A percentile compares a stretch with the other conserved stretches of the same genome.
Conservation (phyloP, 495 filamentous ascomycete genomes). For the Neurospora tetrasperma region DNA sequence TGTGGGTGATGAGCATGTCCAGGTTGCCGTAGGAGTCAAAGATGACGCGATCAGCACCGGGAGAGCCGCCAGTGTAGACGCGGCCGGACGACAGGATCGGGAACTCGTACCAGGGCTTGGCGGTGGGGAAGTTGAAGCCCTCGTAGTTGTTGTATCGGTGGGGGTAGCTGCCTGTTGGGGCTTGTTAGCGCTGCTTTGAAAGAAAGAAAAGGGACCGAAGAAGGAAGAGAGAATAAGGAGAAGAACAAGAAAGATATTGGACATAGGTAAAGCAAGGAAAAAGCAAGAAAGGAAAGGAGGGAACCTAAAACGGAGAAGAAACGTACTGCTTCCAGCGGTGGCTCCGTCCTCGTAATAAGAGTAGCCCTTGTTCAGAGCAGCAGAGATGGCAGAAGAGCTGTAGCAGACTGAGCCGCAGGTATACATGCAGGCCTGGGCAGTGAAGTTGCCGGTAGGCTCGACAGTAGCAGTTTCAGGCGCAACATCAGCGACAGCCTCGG, state of each 20-base stretch:
- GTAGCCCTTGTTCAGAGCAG: slow-evolving; percentile 43
- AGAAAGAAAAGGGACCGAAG: background rate
- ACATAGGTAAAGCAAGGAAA: background rate
- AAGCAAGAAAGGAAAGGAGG: background rate
- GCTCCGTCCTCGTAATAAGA: slow-evolving; percentile 34
- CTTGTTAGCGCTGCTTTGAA: background rate
- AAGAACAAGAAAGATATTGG: background rate
- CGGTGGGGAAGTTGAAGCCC: slow-evolving; percentile 52
- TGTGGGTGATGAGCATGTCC: slow-evolving; percentile 57
- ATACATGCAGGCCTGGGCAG: slow-evolving; percentile 24
- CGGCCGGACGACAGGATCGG: slow-evolving; percentile 47
- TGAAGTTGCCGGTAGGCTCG: slow-evolving; percentile 13
- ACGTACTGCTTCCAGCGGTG: slow-evolving; percentile 30
- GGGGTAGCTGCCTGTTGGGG: slow-evolving; percentile 43
- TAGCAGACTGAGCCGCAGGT: slow-evolving; percentile 32
- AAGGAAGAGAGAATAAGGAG: background rate
- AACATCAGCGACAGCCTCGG: slow-evolving; percentile 11
- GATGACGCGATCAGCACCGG: slow-evolving; percentile 63
- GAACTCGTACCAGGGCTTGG: slow-evolving; percentile 57
- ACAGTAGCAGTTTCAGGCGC: background rate
- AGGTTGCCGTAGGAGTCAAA: slow-evolving; percentile 45
- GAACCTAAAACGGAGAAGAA: background rate
- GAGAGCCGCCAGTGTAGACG: slow-evolving; percentile 52
- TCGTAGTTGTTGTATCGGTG: slow-evolving; percentile 69
- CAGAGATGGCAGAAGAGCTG: slow-evolving; percentile 30